Percentiles rank a stretch among this genome's conserved stretches.
These are phyloP conservation scores for Irpex sp. DNA, from an alignment of 1,284 basidiomycete genomes.

Conservation along the genomic window DNA sequence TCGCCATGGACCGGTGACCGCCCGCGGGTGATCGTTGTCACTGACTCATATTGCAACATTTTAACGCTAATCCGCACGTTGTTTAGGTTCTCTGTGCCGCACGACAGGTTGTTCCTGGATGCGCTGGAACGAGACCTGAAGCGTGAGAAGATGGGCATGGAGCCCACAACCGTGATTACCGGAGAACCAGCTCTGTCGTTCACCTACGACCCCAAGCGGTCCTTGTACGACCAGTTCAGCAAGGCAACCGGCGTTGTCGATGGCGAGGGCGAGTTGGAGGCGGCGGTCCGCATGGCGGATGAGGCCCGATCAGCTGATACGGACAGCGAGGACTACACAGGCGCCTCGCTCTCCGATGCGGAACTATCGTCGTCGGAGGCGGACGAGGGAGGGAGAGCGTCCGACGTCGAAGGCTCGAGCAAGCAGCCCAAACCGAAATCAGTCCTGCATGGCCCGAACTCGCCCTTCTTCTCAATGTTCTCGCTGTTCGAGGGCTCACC, in stretches of 20 bases:
- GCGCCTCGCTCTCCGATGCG: constrained; percentile 19
- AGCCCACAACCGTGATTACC: constrained; percentile 73
- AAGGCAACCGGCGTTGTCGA: constrained; percentile 50
- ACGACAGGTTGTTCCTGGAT: constrained; percentile 93
- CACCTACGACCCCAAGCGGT: constrained; percentile 81
- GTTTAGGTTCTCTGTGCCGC: constrained; percentile 77
- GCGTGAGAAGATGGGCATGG: constrained; percentile 84
- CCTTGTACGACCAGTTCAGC: constrained; percentile 84
- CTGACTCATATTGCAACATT: neutral
- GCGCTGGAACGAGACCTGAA: constrained; percentile 92
- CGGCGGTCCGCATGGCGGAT: constrained; percentile 43
- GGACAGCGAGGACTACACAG: constrained; percentile 22
- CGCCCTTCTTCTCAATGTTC: constrained; percentile 64
- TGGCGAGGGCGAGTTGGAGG: constrained; percentile 55
- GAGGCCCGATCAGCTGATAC: constrained; percentile 27
- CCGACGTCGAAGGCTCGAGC: constrained; percentile 20
- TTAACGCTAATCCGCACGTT: neutral
- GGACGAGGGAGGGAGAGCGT: constrained; percentile 14
- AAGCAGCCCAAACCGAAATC: constrained; percentile 5
- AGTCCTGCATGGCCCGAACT: constrained; percentile 29
- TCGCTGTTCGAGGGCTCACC: constrained; percentile 81
- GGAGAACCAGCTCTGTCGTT: constrained; percentile 83
- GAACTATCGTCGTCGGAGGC: constrained; percentile 24
- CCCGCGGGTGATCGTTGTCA: neutral
- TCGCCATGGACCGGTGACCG: neutral